Evolutionary conservation across 192 early-diverging fungal genomes (phyloP).

Genomic region (Backusella tarrabulga): DNA sequence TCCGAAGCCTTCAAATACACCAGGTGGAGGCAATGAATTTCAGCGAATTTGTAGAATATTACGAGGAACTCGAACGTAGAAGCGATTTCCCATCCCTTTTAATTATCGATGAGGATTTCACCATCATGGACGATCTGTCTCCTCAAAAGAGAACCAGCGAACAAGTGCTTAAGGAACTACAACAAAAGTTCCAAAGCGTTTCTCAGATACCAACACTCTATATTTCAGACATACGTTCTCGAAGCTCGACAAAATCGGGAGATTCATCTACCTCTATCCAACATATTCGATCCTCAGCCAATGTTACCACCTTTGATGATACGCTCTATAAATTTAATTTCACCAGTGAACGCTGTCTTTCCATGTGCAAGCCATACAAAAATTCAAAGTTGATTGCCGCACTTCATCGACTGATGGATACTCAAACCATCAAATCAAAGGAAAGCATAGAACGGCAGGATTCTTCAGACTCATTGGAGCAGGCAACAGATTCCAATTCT

Average conservation of each 20-base stretch:
- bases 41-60: neutral
- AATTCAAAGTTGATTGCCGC: neutral
- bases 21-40: neutral
- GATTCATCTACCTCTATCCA: neutral
- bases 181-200: neutral
- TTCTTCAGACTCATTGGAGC: neutral
- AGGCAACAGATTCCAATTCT: neutral
- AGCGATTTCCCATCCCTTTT: neutral
- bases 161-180: neutral
- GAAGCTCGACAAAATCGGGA: neutral
- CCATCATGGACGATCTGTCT: neutral
- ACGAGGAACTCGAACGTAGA: neutral
- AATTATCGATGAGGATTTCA: conserved; percentile 13
- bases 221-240: neutral
- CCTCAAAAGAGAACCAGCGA: neutral
- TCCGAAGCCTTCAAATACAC: conserved; percentile 3
- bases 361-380: neutral
- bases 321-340: neutral
- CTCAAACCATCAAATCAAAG: neutral
- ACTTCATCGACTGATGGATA: neutral
- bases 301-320: neutral
- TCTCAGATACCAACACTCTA: neutral
- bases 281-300: neutral
- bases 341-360: neutral
- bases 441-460: neutral